Evolutionary conservation across 2,329 filamentous ascomycete genomes (phyloP).

Genomic region (Colletotrichum sp.): DNA sequence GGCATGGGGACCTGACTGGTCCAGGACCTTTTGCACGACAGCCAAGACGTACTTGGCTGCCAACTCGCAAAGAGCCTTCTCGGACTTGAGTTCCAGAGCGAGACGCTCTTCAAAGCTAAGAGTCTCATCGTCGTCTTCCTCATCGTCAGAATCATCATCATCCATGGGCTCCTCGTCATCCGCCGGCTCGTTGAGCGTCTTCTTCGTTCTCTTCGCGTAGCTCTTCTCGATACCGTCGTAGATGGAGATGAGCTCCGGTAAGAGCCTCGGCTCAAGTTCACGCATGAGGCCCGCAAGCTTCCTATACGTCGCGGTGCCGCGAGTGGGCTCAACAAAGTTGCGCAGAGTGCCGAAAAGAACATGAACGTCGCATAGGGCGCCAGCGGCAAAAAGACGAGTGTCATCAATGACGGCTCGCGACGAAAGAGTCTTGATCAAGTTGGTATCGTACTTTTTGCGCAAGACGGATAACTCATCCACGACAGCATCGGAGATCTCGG

Average conservation of each 20-base stretch:
- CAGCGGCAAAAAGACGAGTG: slow-evolving; percentile 76
- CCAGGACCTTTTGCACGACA: slow-evolving; percentile 76
- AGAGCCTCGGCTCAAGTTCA: slow-evolving; percentile 67
- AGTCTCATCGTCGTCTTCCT: slow-evolving; percentile 58
- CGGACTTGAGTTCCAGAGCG: slow-evolving; percentile 74
- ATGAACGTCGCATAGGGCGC: slow-evolving; percentile 82
- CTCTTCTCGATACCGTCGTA: slow-evolving; percentile 79
- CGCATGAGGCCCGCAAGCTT: slow-evolving; percentile 67
- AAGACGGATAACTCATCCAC: slow-evolving; percentile 64
- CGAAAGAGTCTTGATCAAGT: slow-evolving; percentile 72
- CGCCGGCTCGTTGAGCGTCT: slow-evolving; percentile 65
- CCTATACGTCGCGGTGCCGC: slow-evolving; percentile 14
- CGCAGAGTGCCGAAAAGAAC: slow-evolving; percentile 79
- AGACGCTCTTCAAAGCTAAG: slow-evolving; percentile 63
- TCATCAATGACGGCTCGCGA: slow-evolving; percentile 76
- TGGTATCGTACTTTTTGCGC: slow-evolving; percentile 62
- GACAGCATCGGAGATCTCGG: slow-evolving; percentile 59
- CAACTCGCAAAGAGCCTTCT: slow-evolving; percentile 85
- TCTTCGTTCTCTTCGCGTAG: slow-evolving; percentile 73
- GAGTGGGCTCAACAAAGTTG: slow-evolving; percentile 49
- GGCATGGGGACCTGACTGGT: slow-evolving; percentile 62
- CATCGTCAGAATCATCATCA: slow-evolving; percentile 62
- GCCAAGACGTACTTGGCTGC: slow-evolving; percentile 85
- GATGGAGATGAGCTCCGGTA: slow-evolving; percentile 75
- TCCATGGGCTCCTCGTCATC: slow-evolving; percentile 78